These are phyloP conservation scores for Puccinia triticina DNA, from an alignment of 1,284 basidiomycete species.

Conservation along the genomic window DNA sequence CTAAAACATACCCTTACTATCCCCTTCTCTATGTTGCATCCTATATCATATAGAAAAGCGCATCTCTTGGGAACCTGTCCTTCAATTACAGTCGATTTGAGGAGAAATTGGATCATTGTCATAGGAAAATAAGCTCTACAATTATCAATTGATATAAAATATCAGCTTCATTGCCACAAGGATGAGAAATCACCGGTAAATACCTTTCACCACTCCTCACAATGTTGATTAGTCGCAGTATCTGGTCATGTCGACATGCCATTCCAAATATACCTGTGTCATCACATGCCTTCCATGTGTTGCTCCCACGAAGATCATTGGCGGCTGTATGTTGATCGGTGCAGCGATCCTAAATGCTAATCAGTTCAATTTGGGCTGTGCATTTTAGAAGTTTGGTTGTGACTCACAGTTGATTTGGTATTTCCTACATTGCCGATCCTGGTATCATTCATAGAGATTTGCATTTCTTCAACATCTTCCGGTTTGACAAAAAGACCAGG, in stretches of 20 bases:
- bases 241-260: no score
- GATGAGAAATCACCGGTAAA: no score
- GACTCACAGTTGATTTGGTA: no score
- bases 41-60: constrained; percentile 7
- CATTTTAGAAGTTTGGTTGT: no score
- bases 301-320: background rate
- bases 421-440: background rate
- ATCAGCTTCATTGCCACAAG: no score
- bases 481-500: constrained; percentile 13
- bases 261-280: constrained; percentile 29
- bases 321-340: constrained; percentile 28
- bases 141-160: no score
- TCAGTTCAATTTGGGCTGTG: background rate
- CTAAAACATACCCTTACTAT: background rate
- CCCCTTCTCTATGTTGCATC: constrained; percentile 17
- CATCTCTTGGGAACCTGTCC: background rate
- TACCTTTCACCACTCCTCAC: constrained; percentile 14
- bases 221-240: background rate
- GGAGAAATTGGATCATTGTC: background rate
- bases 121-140: constrained; percentile 22
- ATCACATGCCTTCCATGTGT: constrained; percentile 31
- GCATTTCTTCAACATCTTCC: background rate
- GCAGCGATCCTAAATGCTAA: constrained; percentile 6
- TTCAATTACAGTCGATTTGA: background rate
- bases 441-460: background rate